Evolutionary conservation across 2,329 filamentous ascomycete species (phyloP).

Genomic region (Periconia macrospinosa): DNA sequence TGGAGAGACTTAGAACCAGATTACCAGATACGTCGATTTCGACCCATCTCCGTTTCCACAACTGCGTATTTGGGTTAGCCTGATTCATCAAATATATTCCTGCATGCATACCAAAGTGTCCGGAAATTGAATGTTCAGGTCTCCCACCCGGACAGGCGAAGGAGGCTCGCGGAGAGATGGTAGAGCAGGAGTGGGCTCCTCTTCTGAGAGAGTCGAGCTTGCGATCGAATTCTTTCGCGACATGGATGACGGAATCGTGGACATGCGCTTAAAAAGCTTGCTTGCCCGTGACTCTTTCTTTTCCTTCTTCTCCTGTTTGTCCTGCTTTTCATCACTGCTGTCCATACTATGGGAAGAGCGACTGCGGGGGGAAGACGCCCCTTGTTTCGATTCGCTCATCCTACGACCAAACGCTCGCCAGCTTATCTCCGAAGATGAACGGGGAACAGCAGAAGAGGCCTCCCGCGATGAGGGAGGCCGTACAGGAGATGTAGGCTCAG

Average conservation of each 20-base stretch:
- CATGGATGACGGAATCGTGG: conserved; percentile 56
- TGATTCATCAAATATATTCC: not conserved
- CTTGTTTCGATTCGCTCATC: conserved; percentile 39
- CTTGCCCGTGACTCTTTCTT: conserved; percentile 61
- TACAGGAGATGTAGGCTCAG: conserved; percentile 34
- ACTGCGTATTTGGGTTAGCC: conserved; percentile 34
- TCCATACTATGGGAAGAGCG: conserved; percentile 29
- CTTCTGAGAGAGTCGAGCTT: conserved; percentile 45
- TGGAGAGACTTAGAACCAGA: conserved; percentile 74
- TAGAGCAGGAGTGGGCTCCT: conserved; percentile 31
- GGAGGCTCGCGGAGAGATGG: conserved; percentile 45
- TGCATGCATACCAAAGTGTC: conserved; percentile 69
- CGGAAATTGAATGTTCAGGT: conserved; percentile 96
- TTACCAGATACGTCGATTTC: conserved; percentile 82
- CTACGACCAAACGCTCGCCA: conserved; percentile 42
- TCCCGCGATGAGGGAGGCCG: conserved; percentile 35
- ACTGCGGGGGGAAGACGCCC: conserved; percentile 26
- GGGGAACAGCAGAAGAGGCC: conserved; percentile 29
- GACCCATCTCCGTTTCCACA: conserved; percentile 94
- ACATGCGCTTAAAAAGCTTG: conserved; percentile 69
- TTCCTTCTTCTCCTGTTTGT: conserved; percentile 45
- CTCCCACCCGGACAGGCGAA: conserved; percentile 72
- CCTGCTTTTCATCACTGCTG: conserved; percentile 41
- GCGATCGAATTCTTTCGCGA: conserved; percentile 53
- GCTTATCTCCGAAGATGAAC: conserved; percentile 44